Evolutionary conservation across 495 filamentous ascomycete genomes (phyloP).

Genomic region (Xylaria bambusicola): DNA sequence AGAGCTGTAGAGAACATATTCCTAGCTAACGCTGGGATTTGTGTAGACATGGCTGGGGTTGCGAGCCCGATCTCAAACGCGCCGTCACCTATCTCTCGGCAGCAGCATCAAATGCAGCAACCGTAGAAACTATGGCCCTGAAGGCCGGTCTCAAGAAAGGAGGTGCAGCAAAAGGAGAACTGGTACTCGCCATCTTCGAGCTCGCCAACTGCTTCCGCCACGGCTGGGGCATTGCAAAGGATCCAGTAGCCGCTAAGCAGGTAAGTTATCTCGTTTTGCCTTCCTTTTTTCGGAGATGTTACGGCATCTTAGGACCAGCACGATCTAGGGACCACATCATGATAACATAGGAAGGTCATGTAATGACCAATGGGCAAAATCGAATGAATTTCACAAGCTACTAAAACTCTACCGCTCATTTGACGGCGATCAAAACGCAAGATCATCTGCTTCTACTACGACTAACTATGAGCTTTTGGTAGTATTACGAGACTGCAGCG

Average conservation of each 20-base stretch:
- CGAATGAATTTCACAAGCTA: slow-evolving; percentile 1
- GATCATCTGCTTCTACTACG: slow-evolving; percentile 25
- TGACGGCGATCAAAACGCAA: slow-evolving; percentile 14
- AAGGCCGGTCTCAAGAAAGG: slow-evolving; percentile 87
- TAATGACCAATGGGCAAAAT: slow-evolving; percentile 8
- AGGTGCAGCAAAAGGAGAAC: slow-evolving; percentile 92
- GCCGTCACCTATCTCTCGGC: slow-evolving; percentile 82
- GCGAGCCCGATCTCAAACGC: slow-evolving; percentile 64
- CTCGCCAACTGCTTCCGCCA: slow-evolving; percentile 93
- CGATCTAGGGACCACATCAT: background rate
- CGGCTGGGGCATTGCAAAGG: slow-evolving; percentile 91
- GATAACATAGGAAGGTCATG: background rate
- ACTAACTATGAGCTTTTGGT: slow-evolving; percentile 40
- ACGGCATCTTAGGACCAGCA: slow-evolving; percentile 2
- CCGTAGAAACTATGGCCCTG: slow-evolving; percentile 80
- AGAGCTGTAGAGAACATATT: slow-evolving; percentile 1
- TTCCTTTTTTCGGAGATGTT: slow-evolving; percentile 1
- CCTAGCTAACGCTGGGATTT: slow-evolving; percentile 21
- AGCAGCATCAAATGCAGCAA: slow-evolving; percentile 88
- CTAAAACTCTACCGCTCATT: slow-evolving; percentile 3
- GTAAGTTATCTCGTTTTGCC: slow-evolving; percentile 30
- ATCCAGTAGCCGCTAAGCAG: slow-evolving; percentile 79
- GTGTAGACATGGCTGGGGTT: slow-evolving; percentile 90
- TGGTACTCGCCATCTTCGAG: slow-evolving; percentile 97
- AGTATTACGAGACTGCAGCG: slow-evolving; percentile 97